These are phyloP conservation scores for Papiliotrema nemorosa DNA, from an alignment of 1,284 basidiomycete genomes.

Conservation along the genomic window DNA sequence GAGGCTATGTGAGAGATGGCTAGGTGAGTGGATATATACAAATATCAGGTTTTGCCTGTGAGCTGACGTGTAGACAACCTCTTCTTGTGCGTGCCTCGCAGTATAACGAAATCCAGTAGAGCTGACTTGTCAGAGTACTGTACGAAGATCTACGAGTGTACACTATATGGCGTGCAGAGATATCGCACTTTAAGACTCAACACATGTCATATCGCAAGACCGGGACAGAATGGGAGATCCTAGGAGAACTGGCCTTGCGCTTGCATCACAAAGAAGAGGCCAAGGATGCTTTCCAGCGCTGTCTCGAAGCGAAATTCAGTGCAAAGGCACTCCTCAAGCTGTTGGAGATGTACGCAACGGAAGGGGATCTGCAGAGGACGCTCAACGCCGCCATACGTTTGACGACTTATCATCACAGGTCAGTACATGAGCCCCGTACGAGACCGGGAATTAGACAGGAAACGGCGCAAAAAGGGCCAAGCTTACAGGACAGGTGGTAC, in stretches of 20 bases:
- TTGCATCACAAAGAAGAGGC: conserved; percentile 96
- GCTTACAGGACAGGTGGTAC: conserved; percentile 47
- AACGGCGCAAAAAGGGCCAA: not conserved
- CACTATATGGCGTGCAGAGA: conserved; percentile 98
- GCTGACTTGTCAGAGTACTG: conserved; percentile 57
- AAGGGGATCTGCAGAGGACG: conserved; percentile 83
- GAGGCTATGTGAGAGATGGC: conserved; percentile 93
- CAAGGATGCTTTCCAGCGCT: conserved; percentile 93
- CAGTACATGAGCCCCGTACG: conserved; percentile 13
- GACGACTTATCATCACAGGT: conserved; percentile 79
- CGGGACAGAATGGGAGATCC: conserved; percentile 95
- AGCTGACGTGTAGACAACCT: conserved; percentile 61
- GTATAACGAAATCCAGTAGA: not conserved
- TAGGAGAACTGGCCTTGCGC: conserved; percentile 87
- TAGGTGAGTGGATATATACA: conserved; percentile 54
- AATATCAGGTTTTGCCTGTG: not conserved
- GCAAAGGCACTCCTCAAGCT: conserved; percentile 88
- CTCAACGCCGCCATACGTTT: conserved; percentile 89
- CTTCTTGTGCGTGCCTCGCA: conserved; percentile 63
- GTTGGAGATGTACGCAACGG: conserved; percentile 90
- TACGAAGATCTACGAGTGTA: conserved; percentile 99
- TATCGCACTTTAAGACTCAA: conserved; percentile 98
- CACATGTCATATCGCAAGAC: conserved; percentile 94
- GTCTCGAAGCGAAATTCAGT: conserved; percentile 83
- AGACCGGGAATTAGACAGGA: not conserved